A percentile compares a stretch with the other conserved stretches of the same genome.
These are phyloP conservation scores for Vicia villosa DNA, from an alignment of 306 rosid species.

Conservation along the genomic window DNA sequence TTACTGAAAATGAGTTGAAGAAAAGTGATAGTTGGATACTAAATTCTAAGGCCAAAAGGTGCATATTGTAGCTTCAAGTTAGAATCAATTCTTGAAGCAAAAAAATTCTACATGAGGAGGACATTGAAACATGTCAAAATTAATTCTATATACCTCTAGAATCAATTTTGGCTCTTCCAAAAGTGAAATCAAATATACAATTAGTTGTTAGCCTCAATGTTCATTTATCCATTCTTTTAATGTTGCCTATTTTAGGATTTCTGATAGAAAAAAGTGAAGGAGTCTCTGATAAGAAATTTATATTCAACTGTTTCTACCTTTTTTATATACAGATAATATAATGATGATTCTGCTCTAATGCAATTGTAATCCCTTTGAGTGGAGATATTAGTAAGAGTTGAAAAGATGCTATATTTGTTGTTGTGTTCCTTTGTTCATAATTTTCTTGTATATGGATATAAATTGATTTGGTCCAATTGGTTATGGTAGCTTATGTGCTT, in stretches of 20 bases:
- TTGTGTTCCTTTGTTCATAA: neutral
- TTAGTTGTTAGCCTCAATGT: slow-evolving; percentile 14
- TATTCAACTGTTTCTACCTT: slow-evolving; percentile 20
- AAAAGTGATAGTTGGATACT: no score
- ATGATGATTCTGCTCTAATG: slow-evolving; percentile 16
- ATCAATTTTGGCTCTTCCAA: no score
- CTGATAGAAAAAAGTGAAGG: neutral
- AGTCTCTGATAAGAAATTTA: slow-evolving; percentile 20
- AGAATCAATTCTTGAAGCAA: no score
- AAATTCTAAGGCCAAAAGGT: no score
- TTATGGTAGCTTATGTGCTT: slow-evolving; percentile 7
- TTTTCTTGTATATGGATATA: slow-evolving; percentile 15
- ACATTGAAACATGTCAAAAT: no score
- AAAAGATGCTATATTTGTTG: slow-evolving; percentile 17
- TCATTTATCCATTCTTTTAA: no score
- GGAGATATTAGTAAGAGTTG: neutral
- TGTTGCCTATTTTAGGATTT: neutral
- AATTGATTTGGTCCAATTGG: slow-evolving; percentile 3
- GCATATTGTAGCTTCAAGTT: no score
- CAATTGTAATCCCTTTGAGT: neutral
- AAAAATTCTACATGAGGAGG: no score
- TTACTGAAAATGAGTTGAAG: no score
- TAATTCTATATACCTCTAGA: no score
- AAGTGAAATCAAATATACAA: no score
- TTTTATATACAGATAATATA: neutral